Conservation (phyloP, 148 eudicot genomes). For the Nyssa sinensis region DNA sequence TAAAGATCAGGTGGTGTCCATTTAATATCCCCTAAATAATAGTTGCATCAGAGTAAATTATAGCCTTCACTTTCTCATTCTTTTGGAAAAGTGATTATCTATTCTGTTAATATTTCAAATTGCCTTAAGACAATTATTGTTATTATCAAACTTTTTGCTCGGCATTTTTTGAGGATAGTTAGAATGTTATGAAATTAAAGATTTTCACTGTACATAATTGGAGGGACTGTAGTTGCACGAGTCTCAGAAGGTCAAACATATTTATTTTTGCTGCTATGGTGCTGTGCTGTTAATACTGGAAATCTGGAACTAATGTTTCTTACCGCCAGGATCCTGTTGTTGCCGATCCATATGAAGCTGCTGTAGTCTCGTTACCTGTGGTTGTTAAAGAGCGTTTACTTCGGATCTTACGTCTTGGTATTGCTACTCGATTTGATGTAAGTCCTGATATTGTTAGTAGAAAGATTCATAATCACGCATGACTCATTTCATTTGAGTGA, state of each 20-base stretch:
- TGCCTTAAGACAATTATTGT: neutral
- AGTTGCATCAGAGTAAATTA: neutral
- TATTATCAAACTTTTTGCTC: neutral
- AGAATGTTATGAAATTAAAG: no score
- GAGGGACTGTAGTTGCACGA: neutral
- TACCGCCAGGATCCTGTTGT: constrained; percentile 39
- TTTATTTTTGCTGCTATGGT: neutral
- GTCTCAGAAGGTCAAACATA: neutral
- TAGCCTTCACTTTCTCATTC: neutral
- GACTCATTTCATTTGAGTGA: no score
- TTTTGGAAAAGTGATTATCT: neutral
- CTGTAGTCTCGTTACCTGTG: constrained; percentile 50
- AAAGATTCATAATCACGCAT: no score
- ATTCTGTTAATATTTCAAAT: neutral
- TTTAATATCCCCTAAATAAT: no score
- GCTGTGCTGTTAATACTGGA: constrained; percentile 5
- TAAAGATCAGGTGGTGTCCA: no score
- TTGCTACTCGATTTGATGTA: constrained; percentile 76
- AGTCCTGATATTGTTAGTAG: no score
- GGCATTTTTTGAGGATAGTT: neutral
- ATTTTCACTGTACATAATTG: neutral
- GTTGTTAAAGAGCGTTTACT: constrained; percentile 68
- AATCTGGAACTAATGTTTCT: neutral
- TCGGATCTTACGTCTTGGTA: constrained; percentile 67
- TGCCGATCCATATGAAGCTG: constrained; percentile 70